Conservation (phyloP, 2,329 filamentous ascomycete genomes). For the Colletotrichum sp. region DNA sequence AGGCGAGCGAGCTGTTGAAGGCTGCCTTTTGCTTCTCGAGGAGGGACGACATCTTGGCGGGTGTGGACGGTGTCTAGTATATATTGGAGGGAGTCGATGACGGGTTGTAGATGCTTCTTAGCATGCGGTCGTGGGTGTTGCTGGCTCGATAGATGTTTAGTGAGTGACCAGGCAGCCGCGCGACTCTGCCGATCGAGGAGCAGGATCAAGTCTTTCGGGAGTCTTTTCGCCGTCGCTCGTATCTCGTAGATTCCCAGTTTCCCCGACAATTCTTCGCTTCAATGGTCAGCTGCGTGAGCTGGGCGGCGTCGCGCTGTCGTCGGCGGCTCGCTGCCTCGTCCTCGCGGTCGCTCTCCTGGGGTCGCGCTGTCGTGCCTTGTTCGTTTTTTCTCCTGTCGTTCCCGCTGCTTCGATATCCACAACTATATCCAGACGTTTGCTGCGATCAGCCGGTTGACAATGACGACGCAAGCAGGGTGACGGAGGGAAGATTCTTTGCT, state of each 20-base stretch:
- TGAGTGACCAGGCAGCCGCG: not conserved
- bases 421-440: not conserved
- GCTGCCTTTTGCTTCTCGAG: conserved; percentile 69
- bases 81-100: not conserved
- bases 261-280: not conserved
- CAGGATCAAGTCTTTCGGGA: not conserved
- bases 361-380: not conserved
- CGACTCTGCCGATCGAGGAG: not conserved
- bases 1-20: conserved; percentile 66
- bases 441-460: not conserved
- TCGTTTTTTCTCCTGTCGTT: not conserved
- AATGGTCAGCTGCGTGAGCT: not conserved
- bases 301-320: not conserved
- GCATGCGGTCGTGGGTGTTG: not conserved
- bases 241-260: not conserved
- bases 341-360: not conserved
- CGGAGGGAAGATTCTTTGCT: not conserved
- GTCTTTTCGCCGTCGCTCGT: not conserved
- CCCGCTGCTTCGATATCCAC: not conserved
- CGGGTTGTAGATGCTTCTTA: not conserved
- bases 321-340: not conserved
- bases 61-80: not conserved
- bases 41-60: conserved; percentile 59
- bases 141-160: not conserved
- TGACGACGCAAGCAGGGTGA: not conserved